phyloP scores from a whole-genome alignment of 2,329 filamentous ascomycete species.

The Diaporthe sp. region DNA sequence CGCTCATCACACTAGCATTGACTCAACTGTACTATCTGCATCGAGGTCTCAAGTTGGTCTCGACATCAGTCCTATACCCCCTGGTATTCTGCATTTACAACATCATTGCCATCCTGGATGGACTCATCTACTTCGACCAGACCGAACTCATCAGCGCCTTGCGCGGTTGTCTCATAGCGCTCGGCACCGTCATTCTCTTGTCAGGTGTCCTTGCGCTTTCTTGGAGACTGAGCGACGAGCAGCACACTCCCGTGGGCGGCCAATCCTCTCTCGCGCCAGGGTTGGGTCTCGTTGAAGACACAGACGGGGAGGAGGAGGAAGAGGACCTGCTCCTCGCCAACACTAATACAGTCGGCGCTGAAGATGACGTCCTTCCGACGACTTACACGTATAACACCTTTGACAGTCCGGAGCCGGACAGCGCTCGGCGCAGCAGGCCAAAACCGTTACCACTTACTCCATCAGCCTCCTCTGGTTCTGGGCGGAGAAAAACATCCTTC shows the following conservation, averaged over 20 bases:
- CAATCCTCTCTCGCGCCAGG: constrained; percentile 84
- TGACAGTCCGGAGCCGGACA: constrained; percentile 51
- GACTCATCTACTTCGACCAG: constrained; percentile 96
- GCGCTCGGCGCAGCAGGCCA: constrained; percentile 45
- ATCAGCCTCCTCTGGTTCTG: constrained; percentile 18
- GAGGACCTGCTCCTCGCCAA: constrained; percentile 69
- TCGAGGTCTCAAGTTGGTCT: constrained; percentile 92
- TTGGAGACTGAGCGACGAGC: constrained; percentile 90
- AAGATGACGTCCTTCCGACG: constrained; percentile 53
- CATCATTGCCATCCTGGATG: constrained; percentile 97
- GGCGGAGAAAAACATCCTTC: constrained; percentile 33
- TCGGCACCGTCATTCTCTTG: constrained; percentile 89
- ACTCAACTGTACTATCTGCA: constrained; percentile 97
- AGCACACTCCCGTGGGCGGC: constrained; percentile 70
- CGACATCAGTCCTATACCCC: constrained; percentile 95
- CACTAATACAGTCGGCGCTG: constrained; percentile 57
- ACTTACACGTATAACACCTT: constrained; percentile 65
- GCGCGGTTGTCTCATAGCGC: constrained; percentile 83
- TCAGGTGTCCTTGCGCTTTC: constrained; percentile 91
- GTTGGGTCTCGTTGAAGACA: constrained; percentile 83
- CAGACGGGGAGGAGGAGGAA: constrained; percentile 72
- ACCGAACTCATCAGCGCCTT: constrained; percentile 82
- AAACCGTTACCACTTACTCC: constrained; percentile 39
- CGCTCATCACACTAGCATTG: constrained; percentile 84
- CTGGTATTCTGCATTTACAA: constrained; percentile 99